phyloP scores from a whole-genome alignment of 2,329 filamentous ascomycete species.

The Alternaria ethzedia region DNA sequence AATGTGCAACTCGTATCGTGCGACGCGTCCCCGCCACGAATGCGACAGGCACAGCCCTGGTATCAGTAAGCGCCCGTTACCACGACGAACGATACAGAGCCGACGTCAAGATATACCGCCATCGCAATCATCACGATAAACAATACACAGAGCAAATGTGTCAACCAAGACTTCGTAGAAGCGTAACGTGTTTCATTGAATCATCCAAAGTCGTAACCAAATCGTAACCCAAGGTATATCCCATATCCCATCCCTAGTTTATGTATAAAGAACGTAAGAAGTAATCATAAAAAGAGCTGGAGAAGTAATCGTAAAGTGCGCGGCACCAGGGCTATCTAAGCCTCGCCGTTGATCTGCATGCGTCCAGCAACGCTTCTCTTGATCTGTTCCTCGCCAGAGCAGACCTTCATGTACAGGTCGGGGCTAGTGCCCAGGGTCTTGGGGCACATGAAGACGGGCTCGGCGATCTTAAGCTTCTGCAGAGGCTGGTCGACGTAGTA shows the following conservation, averaged over 20 bases:
- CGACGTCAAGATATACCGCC: neutral
- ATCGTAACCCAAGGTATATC: slow-evolving; percentile 1
- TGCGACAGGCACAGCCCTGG: neutral
- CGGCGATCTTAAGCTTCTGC: slow-evolving; percentile 27
- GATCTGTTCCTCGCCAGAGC: slow-evolving; percentile 21
- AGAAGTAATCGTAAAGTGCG: neutral
- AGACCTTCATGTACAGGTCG: slow-evolving; percentile 31
- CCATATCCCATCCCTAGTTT: neutral
- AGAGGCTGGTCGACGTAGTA: slow-evolving; percentile 34
- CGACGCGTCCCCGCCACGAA: neutral
- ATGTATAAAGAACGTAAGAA: slow-evolving; percentile 5
- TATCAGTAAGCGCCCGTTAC: neutral
- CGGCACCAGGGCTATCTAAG: neutral
- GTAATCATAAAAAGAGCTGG: slow-evolving; percentile 4
- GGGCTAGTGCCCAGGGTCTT: slow-evolving; percentile 17
- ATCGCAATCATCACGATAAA: neutral
- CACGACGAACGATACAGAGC: neutral
- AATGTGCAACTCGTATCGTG: neutral
- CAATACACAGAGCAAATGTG: neutral
- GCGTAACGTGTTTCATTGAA: slow-evolving; percentile 2
- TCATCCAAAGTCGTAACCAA: slow-evolving; percentile 1
- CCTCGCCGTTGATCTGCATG: slow-evolving; percentile 12
- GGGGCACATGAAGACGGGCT: slow-evolving; percentile 33
- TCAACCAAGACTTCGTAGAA: neutral
- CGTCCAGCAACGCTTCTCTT: slow-evolving; percentile 36